Evolutionary conservation across 805 yeast species (phyloP).

Genomic region (Kluyveromyces nonfermentans): DNA sequence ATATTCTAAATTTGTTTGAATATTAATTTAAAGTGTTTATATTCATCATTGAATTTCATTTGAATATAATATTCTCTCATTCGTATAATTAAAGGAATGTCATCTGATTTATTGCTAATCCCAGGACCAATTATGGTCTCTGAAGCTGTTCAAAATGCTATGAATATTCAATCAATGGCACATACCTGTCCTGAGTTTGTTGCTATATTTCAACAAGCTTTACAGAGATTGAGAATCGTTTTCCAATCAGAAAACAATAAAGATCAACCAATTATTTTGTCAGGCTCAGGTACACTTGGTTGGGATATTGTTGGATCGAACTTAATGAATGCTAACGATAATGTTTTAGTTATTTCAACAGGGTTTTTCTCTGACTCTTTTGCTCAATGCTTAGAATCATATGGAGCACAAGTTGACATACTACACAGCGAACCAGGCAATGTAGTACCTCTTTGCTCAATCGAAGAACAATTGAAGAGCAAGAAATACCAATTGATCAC

Average conservation of each 20-base stretch:
- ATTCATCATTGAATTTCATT: too few relatives aligned
- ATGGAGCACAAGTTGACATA: conserved; percentile 69
- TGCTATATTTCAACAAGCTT: conserved; percentile 56
- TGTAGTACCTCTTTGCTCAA: conserved; percentile 44
- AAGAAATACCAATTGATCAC: conserved; percentile 61
- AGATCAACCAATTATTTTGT: conserved; percentile 66
- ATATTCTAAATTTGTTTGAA: not conserved
- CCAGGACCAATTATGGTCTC: conserved; percentile 88
- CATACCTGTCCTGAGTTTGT: conserved; percentile 85
- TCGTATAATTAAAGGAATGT: not conserved
- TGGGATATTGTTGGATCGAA: conserved; percentile 88
- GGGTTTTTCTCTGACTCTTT: conserved; percentile 84
- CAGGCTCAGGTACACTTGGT: conserved; percentile 92
- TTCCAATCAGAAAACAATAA: conserved; percentile 57
- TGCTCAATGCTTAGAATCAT: conserved; percentile 62
- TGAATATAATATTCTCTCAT: not conserved
- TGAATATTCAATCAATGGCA: conserved; percentile 77
- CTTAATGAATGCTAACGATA: conserved; percentile 54
- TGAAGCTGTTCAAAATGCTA: conserved; percentile 67
- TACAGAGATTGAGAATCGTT: conserved; percentile 59
- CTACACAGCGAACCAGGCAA: conserved; percentile 68
- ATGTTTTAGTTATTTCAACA: conserved; percentile 74
- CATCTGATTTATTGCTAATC: conserved; percentile 40
- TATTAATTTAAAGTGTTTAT: too few relatives aligned
- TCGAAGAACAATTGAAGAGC: conserved; percentile 46